Conservation (phyloP, 495 filamentous ascomycete genomes). For the Hypoxylon lenormandii region DNA sequence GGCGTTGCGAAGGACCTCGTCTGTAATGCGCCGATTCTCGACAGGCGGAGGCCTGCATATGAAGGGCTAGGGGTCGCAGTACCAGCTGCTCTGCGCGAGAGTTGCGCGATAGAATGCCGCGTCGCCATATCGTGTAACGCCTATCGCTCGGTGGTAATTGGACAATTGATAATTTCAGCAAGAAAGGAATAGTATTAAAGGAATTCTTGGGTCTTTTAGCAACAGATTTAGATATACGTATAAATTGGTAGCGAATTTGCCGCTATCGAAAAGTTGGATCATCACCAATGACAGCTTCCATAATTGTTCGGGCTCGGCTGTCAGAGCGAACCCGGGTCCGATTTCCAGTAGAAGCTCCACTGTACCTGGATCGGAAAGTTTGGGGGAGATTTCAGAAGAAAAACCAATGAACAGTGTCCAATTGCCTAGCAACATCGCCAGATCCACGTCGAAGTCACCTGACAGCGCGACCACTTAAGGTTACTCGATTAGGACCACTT, state of each 20-base stretch:
- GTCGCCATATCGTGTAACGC: slow-evolving; percentile 59
- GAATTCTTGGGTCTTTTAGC: neutral
- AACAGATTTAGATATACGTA: neutral
- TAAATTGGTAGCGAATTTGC: slow-evolving; percentile 10
- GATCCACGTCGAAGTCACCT: slow-evolving; percentile 18
- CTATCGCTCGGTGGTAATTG: neutral
- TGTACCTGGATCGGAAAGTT: neutral
- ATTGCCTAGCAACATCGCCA: slow-evolving; percentile 37
- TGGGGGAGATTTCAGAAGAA: too few species aligned
- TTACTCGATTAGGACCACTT: slow-evolving; percentile 6
- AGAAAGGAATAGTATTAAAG: neutral
- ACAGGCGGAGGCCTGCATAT: slow-evolving; percentile 37
- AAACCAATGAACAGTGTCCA: slow-evolving; percentile 41
- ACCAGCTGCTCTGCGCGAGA: slow-evolving; percentile 57
- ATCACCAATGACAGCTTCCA: slow-evolving; percentile 7
- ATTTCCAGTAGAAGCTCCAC: neutral
- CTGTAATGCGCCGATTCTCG: slow-evolving; percentile 52
- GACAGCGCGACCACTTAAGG: slow-evolving; percentile 35
- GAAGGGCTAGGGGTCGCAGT: slow-evolving; percentile 46
- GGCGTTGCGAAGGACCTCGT: slow-evolving; percentile 71
- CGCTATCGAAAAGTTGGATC: slow-evolving; percentile 10
- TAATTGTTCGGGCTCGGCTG: slow-evolving; percentile 11
- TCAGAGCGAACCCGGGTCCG: slow-evolving; percentile 22
- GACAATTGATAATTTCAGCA: neutral
- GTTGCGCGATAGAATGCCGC: slow-evolving; percentile 58